Base-by-base conservation (phyloP, 2,329 filamentous ascomycete genomes). In the Metarhizium robertsii region DNA sequence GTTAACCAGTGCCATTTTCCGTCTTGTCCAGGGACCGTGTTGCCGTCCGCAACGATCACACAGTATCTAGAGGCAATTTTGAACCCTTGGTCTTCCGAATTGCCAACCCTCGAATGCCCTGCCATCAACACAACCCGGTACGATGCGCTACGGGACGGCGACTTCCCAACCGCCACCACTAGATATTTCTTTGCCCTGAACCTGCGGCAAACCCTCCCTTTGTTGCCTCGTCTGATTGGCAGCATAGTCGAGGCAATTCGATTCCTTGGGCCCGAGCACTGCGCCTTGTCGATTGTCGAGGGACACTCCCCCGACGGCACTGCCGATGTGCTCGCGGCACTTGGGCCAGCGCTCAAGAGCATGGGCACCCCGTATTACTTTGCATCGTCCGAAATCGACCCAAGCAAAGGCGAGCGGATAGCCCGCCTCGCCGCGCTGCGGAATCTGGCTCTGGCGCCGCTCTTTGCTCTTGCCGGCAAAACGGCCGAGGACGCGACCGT, bases 181-280 rank as follows among this genome's bases (percentile, higher is more conserved):
- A 62, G 61, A n/a, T 78, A 76, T 62, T 76, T 77, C 64, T 79
- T 82, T 56, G 77, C 78, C 1, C 66, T 82, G n/a, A 70, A 81
- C 58, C 65, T 81, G 16, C 69, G 74, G 45, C 65, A 81, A 57
- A 69, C 69, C 57, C 59, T 69, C 4, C 53, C 61, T 1, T 59
- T 80, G 1, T 70, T 81, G 16, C 73, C 78, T 3, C 71, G 74
- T 5, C 43, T 61, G 11, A 47, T 83, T 18, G 74, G 77, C 14
- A 76, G 75, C 40, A 69, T 81, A 36, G 59, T 81, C 45, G 73
- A 80, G 58, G 67, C 69, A 2, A 75, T 80, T 8, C 67, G 64
- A 1, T 79, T 76, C 59, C 69, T 82, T 1, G 78, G 79, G 3
- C 74, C 78, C 0, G 57, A 71, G 4, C 67, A 69, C 53, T 81